phyloP scores from a whole-genome alignment of 257 asterid genomes.

The Solanum megistacrolobum region DNA sequence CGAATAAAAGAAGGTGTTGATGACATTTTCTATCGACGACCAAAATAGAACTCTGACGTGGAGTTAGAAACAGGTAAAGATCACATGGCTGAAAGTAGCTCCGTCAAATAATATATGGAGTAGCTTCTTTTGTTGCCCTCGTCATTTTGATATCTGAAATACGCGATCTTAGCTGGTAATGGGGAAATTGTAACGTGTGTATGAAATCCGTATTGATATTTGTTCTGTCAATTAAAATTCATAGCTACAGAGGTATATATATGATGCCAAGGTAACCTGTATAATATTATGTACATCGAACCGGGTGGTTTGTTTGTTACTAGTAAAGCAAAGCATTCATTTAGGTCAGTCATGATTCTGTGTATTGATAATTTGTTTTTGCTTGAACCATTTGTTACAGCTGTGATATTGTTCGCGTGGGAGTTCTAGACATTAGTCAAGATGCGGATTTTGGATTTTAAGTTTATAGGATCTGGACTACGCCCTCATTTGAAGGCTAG shows the following conservation, averaged over 20 bases:
- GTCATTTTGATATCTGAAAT: neutral
- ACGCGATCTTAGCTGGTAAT: neutral
- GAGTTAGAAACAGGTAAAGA: neutral
- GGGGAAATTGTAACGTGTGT: neutral
- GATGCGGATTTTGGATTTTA: neutral
- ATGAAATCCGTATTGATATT: neutral
- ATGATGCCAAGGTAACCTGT: neutral
- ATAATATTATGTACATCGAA: neutral
- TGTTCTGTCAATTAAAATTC: neutral
- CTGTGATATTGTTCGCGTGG: neutral
- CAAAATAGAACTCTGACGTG: constrained; percentile 32
- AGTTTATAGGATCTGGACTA: neutral
- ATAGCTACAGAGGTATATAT: neutral
- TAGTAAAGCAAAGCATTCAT: neutral
- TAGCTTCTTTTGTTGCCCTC: neutral
- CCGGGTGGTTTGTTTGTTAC: neutral
- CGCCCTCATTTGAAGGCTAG: neutral
- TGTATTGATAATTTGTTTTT: neutral
- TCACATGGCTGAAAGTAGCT: neutral
- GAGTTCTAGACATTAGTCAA: neutral
- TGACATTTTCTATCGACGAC: constrained; percentile 51
- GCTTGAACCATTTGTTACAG: neutral
- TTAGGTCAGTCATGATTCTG: neutral
- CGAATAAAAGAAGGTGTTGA: constrained; percentile 51
- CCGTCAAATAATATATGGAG: neutral